Evolutionary conservation across 2,329 filamentous ascomycete species (phyloP).

Genomic region (Botrytis tulipae): DNA sequence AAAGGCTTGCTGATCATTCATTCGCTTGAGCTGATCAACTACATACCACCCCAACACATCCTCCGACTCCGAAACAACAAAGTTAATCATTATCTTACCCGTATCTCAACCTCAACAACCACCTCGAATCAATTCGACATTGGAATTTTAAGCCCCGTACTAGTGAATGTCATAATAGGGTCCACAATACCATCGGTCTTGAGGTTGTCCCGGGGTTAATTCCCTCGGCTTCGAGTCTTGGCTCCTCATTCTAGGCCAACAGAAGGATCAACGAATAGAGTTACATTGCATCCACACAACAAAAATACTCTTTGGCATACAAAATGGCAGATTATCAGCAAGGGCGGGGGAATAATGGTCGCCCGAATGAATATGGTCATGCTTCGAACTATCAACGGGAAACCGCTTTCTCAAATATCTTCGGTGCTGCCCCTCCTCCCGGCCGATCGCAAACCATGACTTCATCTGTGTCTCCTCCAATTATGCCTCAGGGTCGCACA

Average conservation of each 20-base stretch:
- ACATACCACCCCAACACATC: conserved; percentile 18
- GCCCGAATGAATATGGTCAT: conserved; percentile 43
- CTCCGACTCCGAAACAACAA: conserved; percentile 18
- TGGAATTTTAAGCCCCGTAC: neutral
- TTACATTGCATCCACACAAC: conserved; percentile 15
- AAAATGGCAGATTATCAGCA: conserved; percentile 60
- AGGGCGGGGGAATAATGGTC: conserved; percentile 55
- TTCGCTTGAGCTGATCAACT: conserved; percentile 23
- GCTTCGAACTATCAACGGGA: conserved; percentile 71
- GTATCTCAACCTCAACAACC: conserved; percentile 11
- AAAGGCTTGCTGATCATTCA: conserved; percentile 20
- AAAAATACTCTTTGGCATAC: conserved; percentile 20
- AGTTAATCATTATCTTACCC: conserved; percentile 19
- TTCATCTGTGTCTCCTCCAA: conserved; percentile 63
- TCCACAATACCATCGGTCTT: conserved; percentile 1
- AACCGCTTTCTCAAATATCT: conserved; percentile 94
- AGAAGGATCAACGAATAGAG: conserved; percentile 9
- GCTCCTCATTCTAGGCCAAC: conserved; percentile 21
- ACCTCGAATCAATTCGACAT: conserved; percentile 11
- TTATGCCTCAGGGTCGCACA: conserved; percentile 65
- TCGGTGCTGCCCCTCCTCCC: conserved; percentile 79
- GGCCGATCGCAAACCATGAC: conserved; percentile 96
- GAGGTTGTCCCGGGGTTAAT: conserved; percentile 30
- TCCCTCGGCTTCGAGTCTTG: conserved; percentile 32
- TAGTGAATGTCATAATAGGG: neutral